Evolutionary conservation across 1,284 basidiomycete genomes (phyloP), one percentile per base, ranked within the genome.

Genomic region (Trametes hirsuta): DNA sequence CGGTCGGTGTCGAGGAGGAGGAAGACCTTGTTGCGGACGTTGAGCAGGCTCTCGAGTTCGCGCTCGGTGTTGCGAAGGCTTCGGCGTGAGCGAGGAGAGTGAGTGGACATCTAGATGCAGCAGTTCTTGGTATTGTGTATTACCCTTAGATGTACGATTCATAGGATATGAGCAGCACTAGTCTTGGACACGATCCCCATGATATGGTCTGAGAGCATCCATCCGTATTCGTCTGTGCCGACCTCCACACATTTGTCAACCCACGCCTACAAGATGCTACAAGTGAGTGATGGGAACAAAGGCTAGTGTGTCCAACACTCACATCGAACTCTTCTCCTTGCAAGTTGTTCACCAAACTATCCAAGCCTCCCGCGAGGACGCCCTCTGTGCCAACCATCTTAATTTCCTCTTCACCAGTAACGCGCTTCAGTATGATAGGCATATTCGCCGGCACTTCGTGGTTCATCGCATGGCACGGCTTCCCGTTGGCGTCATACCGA

Each of bases 1-100:
- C 88, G 42, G 92, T 96, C 3, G 96, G 96, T 10, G 84, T 97
- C 21, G 95, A 98, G 77, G 95, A 98, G 65, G 81, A 75, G 5
- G 88, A 91, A 46, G 95, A 98, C 76, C 74, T 98, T 48, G 78
- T 95, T 18, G 71, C 71, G 51, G 78, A 77, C 46, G 77, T 98
- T 18, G 79, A 87, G 68, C 82, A 84, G 67, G 94, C 91, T 6
- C 76, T 95, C 52, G 77, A 82, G 64, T 74, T 71, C 22, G 86
- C 85, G 15, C 56, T 42, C 1, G 51, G 56, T 12, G 12, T 61
- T 24, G 61, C 63, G 35, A 36, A 5, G 47, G 18, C 24, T 11
- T 41, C 36, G 30, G 22, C 49, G 25, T 49, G 36, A 30, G 30
- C 30, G 30, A 30, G 30, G 39, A 12, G 39, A 18, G 18, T 18